phyloP scores from a whole-genome alignment of 2,329 filamentous ascomycete species.

The Pestalotiopsis sp. region DNA sequence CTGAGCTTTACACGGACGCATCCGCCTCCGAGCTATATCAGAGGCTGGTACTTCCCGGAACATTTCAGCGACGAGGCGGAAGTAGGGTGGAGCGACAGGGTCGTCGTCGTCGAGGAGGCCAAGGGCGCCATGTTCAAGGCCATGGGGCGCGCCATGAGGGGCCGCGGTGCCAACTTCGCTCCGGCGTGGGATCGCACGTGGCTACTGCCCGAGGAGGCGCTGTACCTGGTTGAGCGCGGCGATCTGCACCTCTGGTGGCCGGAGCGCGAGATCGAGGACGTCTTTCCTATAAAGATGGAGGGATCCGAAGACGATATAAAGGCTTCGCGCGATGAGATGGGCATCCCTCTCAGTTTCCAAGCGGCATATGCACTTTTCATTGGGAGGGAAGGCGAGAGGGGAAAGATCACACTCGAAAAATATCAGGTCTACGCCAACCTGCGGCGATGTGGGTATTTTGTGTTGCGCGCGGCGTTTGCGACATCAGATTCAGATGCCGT shows the following conservation, averaged over 20 bases:
- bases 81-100: constrained; percentile 41
- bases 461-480: constrained; percentile 64
- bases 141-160: constrained; percentile 67
- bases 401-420: constrained; percentile 69
- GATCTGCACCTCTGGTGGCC: constrained; percentile 88
- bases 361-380: constrained; percentile 86
- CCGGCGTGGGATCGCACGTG: constrained; percentile 66
- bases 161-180: constrained; percentile 48
- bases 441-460: constrained; percentile 78
- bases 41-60: constrained; percentile 75
- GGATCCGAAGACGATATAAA: constrained; percentile 41
- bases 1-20: constrained; percentile 77
- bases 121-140: constrained; percentile 71
- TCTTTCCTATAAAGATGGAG: constrained; percentile 38
- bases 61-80: constrained; percentile 40
- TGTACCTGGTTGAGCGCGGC: constrained; percentile 87
- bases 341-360: constrained; percentile 86
- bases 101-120: constrained; percentile 67
- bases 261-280: constrained; percentile 46
- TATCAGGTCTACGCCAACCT: constrained; percentile 88
- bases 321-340: constrained; percentile 46
- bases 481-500: constrained; percentile 13
- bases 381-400: constrained; percentile 63
- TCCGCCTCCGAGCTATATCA: constrained; percentile 60
- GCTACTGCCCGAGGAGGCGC: constrained; percentile 87